Evolutionary conservation across 306 rosid species (phyloP).

Genomic region (Prunus davidiana): DNA sequence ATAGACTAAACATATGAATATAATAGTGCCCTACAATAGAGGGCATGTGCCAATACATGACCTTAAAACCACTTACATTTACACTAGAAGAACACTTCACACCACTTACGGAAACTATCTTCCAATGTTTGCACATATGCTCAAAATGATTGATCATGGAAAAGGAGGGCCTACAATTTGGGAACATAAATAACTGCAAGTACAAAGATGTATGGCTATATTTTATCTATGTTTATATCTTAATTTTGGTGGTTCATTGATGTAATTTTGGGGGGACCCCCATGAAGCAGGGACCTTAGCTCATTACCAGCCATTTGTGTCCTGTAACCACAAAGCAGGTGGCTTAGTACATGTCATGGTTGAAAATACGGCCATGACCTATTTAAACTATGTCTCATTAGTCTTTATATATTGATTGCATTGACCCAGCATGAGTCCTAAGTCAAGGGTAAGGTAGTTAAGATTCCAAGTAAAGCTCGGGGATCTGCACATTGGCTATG

Average conservation of each 20-base stretch:
- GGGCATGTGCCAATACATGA: neutral
- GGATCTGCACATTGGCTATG: conserved; percentile 9
- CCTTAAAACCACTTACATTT: neutral
- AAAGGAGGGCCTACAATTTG: neutral
- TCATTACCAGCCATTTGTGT: neutral
- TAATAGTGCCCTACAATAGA: neutral
- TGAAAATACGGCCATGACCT: neutral
- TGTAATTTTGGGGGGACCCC: neutral
- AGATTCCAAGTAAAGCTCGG: conserved; percentile 1
- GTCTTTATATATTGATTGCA: conserved; percentile 5
- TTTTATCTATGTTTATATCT: neutral
- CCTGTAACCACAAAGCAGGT: neutral
- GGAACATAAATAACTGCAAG: neutral
- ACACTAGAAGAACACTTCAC: neutral
- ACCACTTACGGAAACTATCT: neutral
- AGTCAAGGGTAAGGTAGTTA: neutral
- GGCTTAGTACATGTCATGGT: conserved; percentile 13
- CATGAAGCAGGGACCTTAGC: neutral
- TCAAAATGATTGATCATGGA: neutral
- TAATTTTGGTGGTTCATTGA: neutral
- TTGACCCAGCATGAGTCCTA: neutral
- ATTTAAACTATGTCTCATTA: neutral
- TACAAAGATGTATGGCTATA: neutral
- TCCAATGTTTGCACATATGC: neutral
- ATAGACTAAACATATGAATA: neutral